These are phyloP conservation scores for Chaetomium globosum DNA, from an alignment of 2,329 filamentous ascomycete genomes.

Conservation along the genomic window DNA sequence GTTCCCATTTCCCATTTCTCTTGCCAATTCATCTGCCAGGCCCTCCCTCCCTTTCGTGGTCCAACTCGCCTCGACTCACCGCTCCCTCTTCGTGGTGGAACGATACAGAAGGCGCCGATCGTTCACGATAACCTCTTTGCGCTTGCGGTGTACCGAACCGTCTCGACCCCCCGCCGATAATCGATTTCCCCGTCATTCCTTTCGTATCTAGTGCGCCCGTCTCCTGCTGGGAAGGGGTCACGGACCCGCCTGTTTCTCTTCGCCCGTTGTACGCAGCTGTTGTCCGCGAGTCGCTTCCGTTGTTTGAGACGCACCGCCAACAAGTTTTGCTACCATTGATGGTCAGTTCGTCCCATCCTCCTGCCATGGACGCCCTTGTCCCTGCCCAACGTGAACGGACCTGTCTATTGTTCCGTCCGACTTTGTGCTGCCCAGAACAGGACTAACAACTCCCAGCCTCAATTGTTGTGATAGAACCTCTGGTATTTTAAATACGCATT, in stretches of 20 bases:
- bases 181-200: slow-evolving; percentile 2
- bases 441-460: slow-evolving; percentile 16
- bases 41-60: slow-evolving; percentile 12
- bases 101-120: slow-evolving; percentile 24
- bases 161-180: neutral
- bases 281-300: slow-evolving; percentile 12
- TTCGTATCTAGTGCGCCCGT: slow-evolving; percentile 18
- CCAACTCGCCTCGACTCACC: slow-evolving; percentile 25
- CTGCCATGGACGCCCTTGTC: slow-evolving; percentile 24
- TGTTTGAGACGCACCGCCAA: slow-evolving; percentile 13
- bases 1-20: slow-evolving; percentile 28
- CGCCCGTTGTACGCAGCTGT: slow-evolving; percentile 8
- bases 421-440: neutral
- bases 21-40: slow-evolving; percentile 1
- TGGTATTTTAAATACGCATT: slow-evolving; percentile 1
- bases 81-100: slow-evolving; percentile 19
- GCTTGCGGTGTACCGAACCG: slow-evolving; percentile 14
- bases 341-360: slow-evolving; percentile 24
- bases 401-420: neutral
- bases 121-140: neutral
- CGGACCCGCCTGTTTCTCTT: slow-evolving; percentile 23
- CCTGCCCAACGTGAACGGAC: slow-evolving; percentile 14
- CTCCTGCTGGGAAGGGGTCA: slow-evolving; percentile 36
- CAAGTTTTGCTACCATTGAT: slow-evolving; percentile 21
- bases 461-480: neutral